Conservation (phyloP, 1,284 basidiomycete genomes). For the Earliella scabrosa region DNA sequence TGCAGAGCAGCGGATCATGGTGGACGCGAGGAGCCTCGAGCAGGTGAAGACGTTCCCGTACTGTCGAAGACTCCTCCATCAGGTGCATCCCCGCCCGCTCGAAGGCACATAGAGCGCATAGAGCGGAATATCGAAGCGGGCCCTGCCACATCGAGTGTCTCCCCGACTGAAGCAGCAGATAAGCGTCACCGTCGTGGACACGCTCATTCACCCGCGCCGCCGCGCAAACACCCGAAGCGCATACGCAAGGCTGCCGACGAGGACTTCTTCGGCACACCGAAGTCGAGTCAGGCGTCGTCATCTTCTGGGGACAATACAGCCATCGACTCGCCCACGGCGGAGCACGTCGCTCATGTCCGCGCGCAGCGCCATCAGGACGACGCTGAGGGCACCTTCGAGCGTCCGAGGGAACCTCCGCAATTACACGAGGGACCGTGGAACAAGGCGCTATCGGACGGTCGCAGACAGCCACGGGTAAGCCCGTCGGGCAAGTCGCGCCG, state of each 20-base stretch:
- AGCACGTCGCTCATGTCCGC: conserved; percentile 9
- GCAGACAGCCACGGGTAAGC: conserved; percentile 17
- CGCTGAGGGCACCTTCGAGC: background rate
- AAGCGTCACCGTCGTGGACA: conserved; percentile 5
- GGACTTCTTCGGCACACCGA: conserved; percentile 21
- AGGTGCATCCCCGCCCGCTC: conserved; percentile 11
- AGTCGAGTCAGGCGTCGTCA: background rate
- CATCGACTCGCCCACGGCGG: conserved; percentile 12
- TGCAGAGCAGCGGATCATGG: background rate
- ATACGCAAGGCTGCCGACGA: conserved; percentile 7
- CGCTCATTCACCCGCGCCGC: conserved; percentile 2
- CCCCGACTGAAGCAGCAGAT: conserved; percentile 15
- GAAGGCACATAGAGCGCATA: conserved; percentile 11
- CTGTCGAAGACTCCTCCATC: background rate
- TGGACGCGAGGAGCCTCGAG: background rate
- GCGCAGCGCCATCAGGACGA: background rate
- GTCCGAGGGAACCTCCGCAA: conserved; percentile 22
- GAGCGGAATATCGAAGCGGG: conserved; percentile 7
- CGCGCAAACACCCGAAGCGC: conserved; percentile 14
- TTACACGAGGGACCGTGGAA: conserved; percentile 31
- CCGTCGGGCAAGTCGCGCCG: conserved; percentile 6
- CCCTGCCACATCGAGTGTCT: conserved; percentile 10
- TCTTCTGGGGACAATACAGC: background rate
- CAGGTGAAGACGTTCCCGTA: background rate
- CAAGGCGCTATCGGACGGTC: conserved; percentile 27